Evolutionary conservation across 352 stramenopile species (phyloP), one percentile per base, ranked within the genome.

Genomic region (Achlya hypogyna): DNA sequence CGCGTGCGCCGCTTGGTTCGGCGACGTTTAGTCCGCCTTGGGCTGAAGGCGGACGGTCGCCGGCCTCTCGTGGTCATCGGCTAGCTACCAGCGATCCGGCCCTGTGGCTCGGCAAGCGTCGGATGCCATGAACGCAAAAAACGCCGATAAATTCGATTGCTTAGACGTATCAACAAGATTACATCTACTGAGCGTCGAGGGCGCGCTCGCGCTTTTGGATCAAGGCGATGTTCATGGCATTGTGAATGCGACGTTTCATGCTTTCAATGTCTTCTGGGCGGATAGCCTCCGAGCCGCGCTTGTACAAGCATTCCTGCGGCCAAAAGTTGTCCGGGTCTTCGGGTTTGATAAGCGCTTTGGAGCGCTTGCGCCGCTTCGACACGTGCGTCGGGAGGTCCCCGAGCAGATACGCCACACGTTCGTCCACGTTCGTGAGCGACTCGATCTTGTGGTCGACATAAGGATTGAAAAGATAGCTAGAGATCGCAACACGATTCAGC

Each of bases 271-370:
- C 59, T n/a, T 53, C 28, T 1, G 35, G 35, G 29, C 59, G 59
- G 27, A 65, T 65, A 29, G 59, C 35, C 34, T 65, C 59, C 18
- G 59, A 65, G 6, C 59, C 59, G 20, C 59, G 59, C n/a, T 65
- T 65, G 32, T 52, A 65, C 59, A 65, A 27, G 34, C 59, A 65
- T 58, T 65, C 59, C 32, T 65, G 59, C 16, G 59, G 59, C 59
- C 59, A 65, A 53, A 29, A 65, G 16, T 35, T 35, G 32, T 65
- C 59, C 6, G 59, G 59, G 29, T 65, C 59, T 20, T 65, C 16
- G 0, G 59, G 28, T 16, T 27, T 16, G 20, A 54, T 27, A 5
- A 65, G 47, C 14, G 59, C 5, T 27, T 54, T 65, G 42, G 59
- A 65, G 12, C 59, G 59, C 22, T n/a, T 10, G 14, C 59, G 35